These are phyloP conservation scores for Penicillium canariense DNA, from an alignment of 495 filamentous ascomycete genomes.

Conservation along the genomic window DNA sequence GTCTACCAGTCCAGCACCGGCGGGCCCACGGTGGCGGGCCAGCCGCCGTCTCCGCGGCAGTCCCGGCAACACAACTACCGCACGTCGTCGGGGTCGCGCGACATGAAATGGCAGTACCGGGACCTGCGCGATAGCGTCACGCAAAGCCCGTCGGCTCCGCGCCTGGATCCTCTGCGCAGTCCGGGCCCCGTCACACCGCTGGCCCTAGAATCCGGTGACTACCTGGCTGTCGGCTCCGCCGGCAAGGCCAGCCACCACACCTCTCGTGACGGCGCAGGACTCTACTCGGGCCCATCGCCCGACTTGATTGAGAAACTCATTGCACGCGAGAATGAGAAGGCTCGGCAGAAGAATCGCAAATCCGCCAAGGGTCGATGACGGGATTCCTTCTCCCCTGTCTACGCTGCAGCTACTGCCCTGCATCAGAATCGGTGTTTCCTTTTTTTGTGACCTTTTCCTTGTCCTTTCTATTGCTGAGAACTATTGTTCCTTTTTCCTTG, in stretches of 20 bases:
- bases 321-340: conserved; percentile 39
- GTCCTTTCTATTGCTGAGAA: background rate
- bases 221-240: conserved; percentile 44
- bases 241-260: conserved; percentile 19
- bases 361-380: conserved; percentile 34
- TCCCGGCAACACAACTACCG: conserved; percentile 36
- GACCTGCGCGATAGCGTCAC: conserved; percentile 36
- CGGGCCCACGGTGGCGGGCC: conserved; percentile 17
- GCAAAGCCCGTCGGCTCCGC: conserved; percentile 57
- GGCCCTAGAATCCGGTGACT: conserved; percentile 59
- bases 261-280: conserved; percentile 20
- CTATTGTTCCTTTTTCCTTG: background rate
- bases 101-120: conserved; percentile 40
- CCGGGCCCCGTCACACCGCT: conserved; percentile 78
- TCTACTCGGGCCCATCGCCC: conserved; percentile 23
- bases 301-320: conserved; percentile 42
- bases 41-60: conserved; percentile 35
- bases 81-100: conserved; percentile 34
- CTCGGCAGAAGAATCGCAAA: conserved; percentile 34
- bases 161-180: conserved; percentile 65
- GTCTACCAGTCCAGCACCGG: conserved; percentile 39
- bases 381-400: background rate
- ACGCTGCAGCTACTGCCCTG: conserved; percentile 9
- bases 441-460: background rate
- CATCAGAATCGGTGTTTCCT: conserved; percentile 7